Conservation (phyloP, 257 asterid genomes). For the Solanum okadae region DNA sequence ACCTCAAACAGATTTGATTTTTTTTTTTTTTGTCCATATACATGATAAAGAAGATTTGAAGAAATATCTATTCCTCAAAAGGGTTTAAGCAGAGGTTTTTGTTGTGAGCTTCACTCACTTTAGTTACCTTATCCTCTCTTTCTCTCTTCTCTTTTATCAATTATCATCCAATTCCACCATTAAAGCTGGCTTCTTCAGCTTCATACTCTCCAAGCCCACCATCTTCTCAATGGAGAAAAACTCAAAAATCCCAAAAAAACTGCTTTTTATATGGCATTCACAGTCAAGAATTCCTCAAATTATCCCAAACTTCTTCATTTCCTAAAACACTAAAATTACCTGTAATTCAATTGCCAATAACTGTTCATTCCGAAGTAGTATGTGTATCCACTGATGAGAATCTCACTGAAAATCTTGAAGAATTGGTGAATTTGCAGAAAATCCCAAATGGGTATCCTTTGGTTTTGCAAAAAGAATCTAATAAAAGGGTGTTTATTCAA, state of each 20-base stretch:
- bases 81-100: neutral
- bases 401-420: constrained; percentile 24
- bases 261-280: constrained; percentile 25
- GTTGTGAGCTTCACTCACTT: neutral
- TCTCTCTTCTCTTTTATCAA: neutral
- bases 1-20: too few relatives aligned
- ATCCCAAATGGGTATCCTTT: constrained; percentile 27
- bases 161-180: neutral
- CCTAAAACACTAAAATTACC: constrained; percentile 64
- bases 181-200: constrained; percentile 63
- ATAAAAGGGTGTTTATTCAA: constrained; percentile 46
- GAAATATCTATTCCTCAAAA: neutral
- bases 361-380: constrained; percentile 21
- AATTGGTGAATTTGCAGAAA: constrained; percentile 24
- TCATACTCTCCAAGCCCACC: constrained; percentile 45
- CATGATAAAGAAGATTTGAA: neutral
- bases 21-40: too few relatives aligned
- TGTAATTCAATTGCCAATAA: constrained; percentile 30
- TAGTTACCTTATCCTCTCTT: neutral
- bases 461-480: constrained; percentile 13
- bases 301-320: constrained; percentile 34
- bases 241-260: constrained; percentile 18
- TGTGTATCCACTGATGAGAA: constrained; percentile 53
- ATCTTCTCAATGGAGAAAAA: constrained; percentile 36
- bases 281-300: constrained; percentile 25